Percentiles rank a stretch among this genome's conserved stretches.
phyloP scores from a whole-genome alignment of 306 rosid species.

The Crotalaria pallida region DNA sequence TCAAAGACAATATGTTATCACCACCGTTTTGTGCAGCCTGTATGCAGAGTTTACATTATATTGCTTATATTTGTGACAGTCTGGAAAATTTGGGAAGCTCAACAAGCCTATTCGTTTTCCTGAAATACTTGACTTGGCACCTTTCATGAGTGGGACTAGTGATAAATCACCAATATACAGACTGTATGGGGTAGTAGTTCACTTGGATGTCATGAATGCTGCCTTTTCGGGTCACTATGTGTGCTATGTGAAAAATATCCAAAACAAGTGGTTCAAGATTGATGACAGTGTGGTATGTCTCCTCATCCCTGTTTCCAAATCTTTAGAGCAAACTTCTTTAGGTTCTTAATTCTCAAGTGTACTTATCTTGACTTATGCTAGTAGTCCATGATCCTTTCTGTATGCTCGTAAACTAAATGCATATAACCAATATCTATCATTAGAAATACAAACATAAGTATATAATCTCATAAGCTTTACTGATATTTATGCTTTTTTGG shows the following conservation, averaged over 20 bases:
- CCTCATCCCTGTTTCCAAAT: constrained; percentile 8
- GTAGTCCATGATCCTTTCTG: constrained; percentile 2
- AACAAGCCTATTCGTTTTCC: constrained; percentile 83
- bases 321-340: not conserved
- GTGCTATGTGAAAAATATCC: constrained; percentile 79
- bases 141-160: constrained; percentile 86
- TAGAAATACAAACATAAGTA: not conserved
- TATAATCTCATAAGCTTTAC: not conserved
- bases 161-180: constrained; percentile 81
- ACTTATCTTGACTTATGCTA: not conserved
- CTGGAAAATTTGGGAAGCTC: constrained; percentile 96
- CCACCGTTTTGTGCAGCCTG: not conserved
- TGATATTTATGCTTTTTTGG: not conserved
- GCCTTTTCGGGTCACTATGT: constrained; percentile 97
- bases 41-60: not conserved
- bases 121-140: constrained; percentile 79
- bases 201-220: constrained; percentile 89
- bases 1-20: not conserved
- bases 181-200: constrained; percentile 89
- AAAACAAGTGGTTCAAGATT: constrained; percentile 94
- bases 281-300: constrained; percentile 83
- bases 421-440: not conserved
- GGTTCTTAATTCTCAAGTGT: not conserved
- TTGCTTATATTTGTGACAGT: constrained; percentile 33
- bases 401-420: not conserved